Percentiles rank a stretch among this genome's conserved stretches.
Evolutionary conservation across 192 early-diverging fungal genomes (phyloP).

Genomic region (Coemansia nantahalensis): DNA sequence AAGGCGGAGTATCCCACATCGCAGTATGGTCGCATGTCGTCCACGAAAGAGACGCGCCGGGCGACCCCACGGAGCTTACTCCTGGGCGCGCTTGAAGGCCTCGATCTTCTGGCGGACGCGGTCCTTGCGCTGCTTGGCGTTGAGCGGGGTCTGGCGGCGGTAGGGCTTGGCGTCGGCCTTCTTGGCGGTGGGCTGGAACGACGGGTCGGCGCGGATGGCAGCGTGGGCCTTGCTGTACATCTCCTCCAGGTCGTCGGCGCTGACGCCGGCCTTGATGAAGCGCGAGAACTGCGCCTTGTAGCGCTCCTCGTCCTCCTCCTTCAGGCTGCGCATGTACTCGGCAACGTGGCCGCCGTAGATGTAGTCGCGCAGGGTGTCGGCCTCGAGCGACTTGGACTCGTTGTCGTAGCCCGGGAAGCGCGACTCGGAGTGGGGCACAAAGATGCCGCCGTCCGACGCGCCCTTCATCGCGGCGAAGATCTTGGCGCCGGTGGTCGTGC

Average conservation of each 20-base stretch:
- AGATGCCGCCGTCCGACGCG: conserved; percentile 97
- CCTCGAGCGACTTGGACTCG: conserved; percentile 84
- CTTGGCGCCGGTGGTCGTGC: conserved; percentile 97
- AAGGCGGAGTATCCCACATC: conserved; percentile 53
- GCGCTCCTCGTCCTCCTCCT: conserved; percentile 98
- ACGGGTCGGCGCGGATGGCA: conserved; percentile 91
- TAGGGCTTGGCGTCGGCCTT: conserved; percentile 71
- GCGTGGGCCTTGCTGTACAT: conserved; percentile 91
- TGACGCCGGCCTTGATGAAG: conserved; percentile 86
- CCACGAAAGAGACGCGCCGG: neutral
- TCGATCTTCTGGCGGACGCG: conserved; percentile 89
- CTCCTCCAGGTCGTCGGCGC: conserved; percentile 90
- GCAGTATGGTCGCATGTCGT: conserved; percentile 45
- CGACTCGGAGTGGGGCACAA: conserved; percentile 93
- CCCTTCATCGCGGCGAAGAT: conserved; percentile 98
- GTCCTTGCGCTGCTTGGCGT: conserved; percentile 89
- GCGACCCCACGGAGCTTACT: conserved; percentile 10
- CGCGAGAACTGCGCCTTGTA: conserved; percentile 95
- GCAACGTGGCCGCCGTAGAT: conserved; percentile 98
- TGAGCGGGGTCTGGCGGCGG: conserved; percentile 65
- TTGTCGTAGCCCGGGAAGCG: conserved; percentile 97
- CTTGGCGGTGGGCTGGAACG: conserved; percentile 69
- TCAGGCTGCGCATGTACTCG: conserved; percentile 97
- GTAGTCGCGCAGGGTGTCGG: conserved; percentile 91
- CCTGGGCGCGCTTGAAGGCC: conserved; percentile 58